Evolutionary conservation across 2,329 filamentous ascomycete species (phyloP).

Genomic region (Exophiala bonariae): DNA sequence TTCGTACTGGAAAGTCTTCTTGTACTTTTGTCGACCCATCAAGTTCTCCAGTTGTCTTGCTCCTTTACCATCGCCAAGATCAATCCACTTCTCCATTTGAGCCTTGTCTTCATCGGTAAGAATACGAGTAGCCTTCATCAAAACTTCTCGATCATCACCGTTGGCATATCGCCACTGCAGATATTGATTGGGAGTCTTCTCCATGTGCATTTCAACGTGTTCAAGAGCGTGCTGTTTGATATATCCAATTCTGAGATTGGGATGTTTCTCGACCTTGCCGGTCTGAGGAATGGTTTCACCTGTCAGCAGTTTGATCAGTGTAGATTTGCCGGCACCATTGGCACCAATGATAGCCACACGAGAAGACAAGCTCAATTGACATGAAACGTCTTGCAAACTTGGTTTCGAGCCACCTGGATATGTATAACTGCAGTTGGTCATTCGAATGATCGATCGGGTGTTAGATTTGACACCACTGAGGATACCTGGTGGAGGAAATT

Average conservation of each 20-base stretch:
- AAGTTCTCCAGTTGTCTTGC: conserved; percentile 77
- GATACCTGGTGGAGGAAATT: conserved; percentile 95
- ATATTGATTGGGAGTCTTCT: conserved; percentile 99
- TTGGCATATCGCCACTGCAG: conserved; percentile 98
- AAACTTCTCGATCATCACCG: conserved; percentile 93
- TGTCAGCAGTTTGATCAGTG: conserved; percentile 94
- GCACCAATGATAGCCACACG: conserved; percentile 94
- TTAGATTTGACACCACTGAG: conserved; percentile 91
- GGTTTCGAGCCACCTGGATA: conserved; percentile 89
- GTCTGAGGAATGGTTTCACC: conserved; percentile 81
- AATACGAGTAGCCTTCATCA: conserved; percentile 95
- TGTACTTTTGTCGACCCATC: conserved; percentile 96
- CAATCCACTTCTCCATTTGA: conserved; percentile 89
- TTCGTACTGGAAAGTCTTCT: conserved; percentile 67
- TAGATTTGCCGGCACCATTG: conserved; percentile 98
- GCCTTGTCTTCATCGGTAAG: conserved; percentile 80
- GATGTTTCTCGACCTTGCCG: conserved; percentile 95
- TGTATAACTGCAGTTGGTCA: conserved; percentile 88
- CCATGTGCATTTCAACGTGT: conserved; percentile 98
- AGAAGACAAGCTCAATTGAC: conserved; percentile 82
- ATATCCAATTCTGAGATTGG: conserved; percentile 97
- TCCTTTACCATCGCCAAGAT: conserved; percentile 80
- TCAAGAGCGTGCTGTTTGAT: conserved; percentile 99
- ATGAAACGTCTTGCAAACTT: conserved; percentile 83
- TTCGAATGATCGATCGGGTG: conserved; percentile 91